These are phyloP conservation scores for Backusella psychrophila DNA, from an alignment of 192 early-diverging fungal species.

Conservation along the genomic window DNA sequence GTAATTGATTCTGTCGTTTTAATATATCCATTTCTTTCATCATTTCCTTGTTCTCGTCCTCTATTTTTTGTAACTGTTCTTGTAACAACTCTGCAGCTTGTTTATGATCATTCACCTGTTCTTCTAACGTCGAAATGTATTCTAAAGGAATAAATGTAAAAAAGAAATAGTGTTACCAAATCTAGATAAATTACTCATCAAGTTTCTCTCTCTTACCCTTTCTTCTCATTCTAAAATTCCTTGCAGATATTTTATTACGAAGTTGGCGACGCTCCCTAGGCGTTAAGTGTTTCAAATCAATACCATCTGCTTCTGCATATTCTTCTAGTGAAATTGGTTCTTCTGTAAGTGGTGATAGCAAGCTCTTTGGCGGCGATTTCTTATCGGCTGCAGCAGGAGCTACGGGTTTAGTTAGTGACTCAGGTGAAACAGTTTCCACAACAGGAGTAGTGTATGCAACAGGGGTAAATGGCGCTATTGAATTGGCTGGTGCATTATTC, in stretches of 20 bases:
- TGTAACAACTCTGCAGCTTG: constrained; percentile 24
- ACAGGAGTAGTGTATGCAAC: neutral
- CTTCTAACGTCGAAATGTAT: constrained; percentile 38
- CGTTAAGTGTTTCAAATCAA: constrained; percentile 54
- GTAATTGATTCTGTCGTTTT: constrained; percentile 30
- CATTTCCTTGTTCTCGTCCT: constrained; percentile 33
- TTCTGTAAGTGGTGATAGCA: neutral
- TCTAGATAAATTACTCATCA: neutral
- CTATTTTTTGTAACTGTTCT: constrained; percentile 20
- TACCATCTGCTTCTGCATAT: constrained; percentile 27
- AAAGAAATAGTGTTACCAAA: neutral
- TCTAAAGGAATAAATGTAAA: constrained; percentile 11
- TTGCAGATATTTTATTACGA: constrained; percentile 74
- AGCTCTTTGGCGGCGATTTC: neutral
- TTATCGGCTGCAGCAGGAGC: neutral
- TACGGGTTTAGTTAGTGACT: neutral
- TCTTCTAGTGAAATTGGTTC: constrained; percentile 17
- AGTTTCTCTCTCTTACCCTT: constrained; percentile 44
- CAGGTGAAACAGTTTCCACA: constrained; percentile 6
- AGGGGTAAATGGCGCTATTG: neutral
- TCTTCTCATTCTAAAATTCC: constrained; percentile 70
- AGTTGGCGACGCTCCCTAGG: constrained; percentile 67
- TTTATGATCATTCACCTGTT: constrained; percentile 34
- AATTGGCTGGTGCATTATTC: neutral
- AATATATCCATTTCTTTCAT: constrained; percentile 29